Base-by-base conservation (phyloP, 257 asterid species). In the Fraxinus americana region DNA sequence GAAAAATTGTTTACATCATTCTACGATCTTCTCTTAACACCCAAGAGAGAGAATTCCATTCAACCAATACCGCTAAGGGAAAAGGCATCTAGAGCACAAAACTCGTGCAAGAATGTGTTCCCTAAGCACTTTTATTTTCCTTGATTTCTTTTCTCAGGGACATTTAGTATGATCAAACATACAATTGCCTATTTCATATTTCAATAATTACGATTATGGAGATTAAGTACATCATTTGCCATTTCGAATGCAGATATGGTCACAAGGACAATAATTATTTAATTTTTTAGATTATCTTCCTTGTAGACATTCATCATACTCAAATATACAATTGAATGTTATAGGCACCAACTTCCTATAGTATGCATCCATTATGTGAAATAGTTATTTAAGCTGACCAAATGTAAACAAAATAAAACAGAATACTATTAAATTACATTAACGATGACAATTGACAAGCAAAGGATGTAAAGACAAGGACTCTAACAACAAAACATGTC, bases 151-250 rank as follows among this genome's bases (percentile, higher is more conserved):
- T 48, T 63, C 67, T 38, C 72, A 45, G 27, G 13, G 59, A 7
- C 77, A 34, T 39, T 57, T 71, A 73, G 27, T 52, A 71, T 45
- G 78, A 67, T 69, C 68, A 63, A 61, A 57, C 36, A 45, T 48
- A 35, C 61, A 70, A 78, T 27, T 61, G 74, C 76, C 21, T 27
- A 38, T 14, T n/a, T 13, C 32, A 78, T 71, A 45, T 45, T 67
- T 16, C 57, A 16, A 32, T 75, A 5, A 45, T 78, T 68, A 69
- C 27, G 71, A 32, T 65, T 59, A 19, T 34, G 17, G 8, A 50
- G 67, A 71, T 50, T 43, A 74, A 8, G 29, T 13, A 79, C 36
- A 73, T 36, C 27, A 38, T 59, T 67, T 45, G 66, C 72, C 41
- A 71, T 65, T 71, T 41, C 70, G 68, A 76, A 61, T 32, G 34